Base-by-base conservation (phyloP, 768 basidiomycete genomes). In the Multifurca ochricompacta region DNA sequence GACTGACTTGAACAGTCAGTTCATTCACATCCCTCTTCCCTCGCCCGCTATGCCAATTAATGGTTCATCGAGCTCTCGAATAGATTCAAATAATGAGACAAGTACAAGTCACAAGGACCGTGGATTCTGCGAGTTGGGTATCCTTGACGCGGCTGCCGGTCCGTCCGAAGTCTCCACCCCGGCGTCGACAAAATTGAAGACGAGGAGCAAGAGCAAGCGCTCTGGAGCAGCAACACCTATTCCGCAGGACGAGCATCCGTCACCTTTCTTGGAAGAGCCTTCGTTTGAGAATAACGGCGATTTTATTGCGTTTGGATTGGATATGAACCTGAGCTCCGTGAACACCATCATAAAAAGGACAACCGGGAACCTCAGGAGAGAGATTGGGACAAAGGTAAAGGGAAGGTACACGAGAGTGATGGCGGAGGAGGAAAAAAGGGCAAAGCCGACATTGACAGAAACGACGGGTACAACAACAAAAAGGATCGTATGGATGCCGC, bases 401-500 rank as follows among this genome's bases (percentile, higher is more conserved):
- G 36, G 19, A 57, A 37, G 25, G 19, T 27, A 16, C 45, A 58
- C 39, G 63, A 68, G 14, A 60, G 63, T 11, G 64, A 66, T 34
- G 50, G 54, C 23, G 56, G 60, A n/a, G 57, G 60, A n/a, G 68
- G 65, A 43, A 64, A 67, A 51, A 84, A 79, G 63, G 71, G 83
- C 30, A 77, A 74, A 58, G 67, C 70, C 45, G 79, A 74, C 42
- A 66, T 73, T 48, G 78, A 78, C 61, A 67, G 68, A 35, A 68
- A 73, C 52, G 81, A 81, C 56, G 77, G 71, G 18, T 76, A 75
- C 58, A 71, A 70, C 60, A 79, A 70, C 69, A 77, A 78, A 67
- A 78, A 76, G 62, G 77, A 79, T 62, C 70, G 77, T 30, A 63
- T 73, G 46, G 71, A 79, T 43, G 77, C 77, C 8, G 70, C 77